Base-by-base conservation (phyloP, 2,329 filamentous ascomycete genomes). In the Leptographium radiaticola region DNA sequence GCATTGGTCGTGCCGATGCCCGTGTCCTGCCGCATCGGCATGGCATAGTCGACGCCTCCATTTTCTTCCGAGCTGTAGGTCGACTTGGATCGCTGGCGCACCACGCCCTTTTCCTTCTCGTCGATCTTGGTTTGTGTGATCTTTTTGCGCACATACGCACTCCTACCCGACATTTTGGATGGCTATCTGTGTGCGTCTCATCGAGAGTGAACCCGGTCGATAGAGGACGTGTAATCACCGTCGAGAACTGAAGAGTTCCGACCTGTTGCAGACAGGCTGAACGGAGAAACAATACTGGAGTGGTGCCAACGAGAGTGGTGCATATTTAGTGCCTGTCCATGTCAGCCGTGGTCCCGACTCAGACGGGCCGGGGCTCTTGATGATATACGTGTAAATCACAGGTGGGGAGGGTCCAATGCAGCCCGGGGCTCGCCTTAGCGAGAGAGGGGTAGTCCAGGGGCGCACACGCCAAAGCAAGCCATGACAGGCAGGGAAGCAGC, bases 81-180 rank as follows among this genome's bases (percentile, higher is more conserved):
- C 2, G 72, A 72, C 53, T 67, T 66, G 18, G 68, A 64, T 10
- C 70, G 66, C 38, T 61, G 62, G 50, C 66, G 63, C 1, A 38
- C 51, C 3, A 57, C 53, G 10, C 51, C 55, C 36, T 64, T 64
- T 18, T 69, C 68, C 39, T 38, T 31, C 30, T 33, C 49, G 9
- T 61, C 65, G 4, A 63, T 58, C 52, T 71, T 73, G 31, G 71
- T 67, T 55, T 79, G 73, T 0, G 72, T 76, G 58, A 76, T 77
- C 67, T 78, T 79, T 63, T 79, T 79, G 61, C 77, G 75, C 62
- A 78, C 77, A 59, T 77, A 71, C 36, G 77, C 77, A 64, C 77
- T 80, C 53, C 77, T 70, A 56, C 76, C 77, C 8, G 77, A 81
- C 77, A 81, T 81, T 57, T n/a, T 57, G 51, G 50, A n/a, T n/a